These are phyloP conservation scores for Pontederia paniculata DNA, from an alignment of 176 grass and related monocot genomes.

Conservation along the genomic window DNA sequence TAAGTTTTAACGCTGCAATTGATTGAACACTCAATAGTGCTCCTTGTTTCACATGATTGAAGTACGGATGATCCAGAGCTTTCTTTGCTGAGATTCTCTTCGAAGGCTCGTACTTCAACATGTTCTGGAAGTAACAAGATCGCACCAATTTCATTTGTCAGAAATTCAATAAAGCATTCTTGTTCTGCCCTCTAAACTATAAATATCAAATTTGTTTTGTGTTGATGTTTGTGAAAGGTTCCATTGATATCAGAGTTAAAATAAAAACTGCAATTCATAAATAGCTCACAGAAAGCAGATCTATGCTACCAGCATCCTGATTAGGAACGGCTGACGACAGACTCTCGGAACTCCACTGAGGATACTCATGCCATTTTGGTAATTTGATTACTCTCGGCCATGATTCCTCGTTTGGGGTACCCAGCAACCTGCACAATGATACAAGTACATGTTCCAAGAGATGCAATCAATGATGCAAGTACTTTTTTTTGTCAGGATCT, in stretches of 20 bases:
- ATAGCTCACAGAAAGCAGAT: constrained; percentile 63
- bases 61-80: constrained; percentile 70
- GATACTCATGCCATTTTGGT: constrained; percentile 71
- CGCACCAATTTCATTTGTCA: background rate
- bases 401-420: constrained; percentile 69
- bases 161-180: no score
- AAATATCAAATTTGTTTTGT: no score
- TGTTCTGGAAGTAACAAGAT: constrained; percentile 40
- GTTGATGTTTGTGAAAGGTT: no score
- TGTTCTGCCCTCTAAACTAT: no score
- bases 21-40: constrained; percentile 25
- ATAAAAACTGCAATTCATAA: background rate
- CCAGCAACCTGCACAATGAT: constrained; percentile 44
- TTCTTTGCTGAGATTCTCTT: constrained; percentile 71
- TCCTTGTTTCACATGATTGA: constrained; percentile 48
- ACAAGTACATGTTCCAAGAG: background rate
- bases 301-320: constrained; percentile 42
- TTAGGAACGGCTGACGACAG: constrained; percentile 39
- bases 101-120: constrained; percentile 59
- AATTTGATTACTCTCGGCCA: constrained; percentile 80
- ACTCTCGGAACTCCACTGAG: constrained; percentile 57
- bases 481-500: no score
- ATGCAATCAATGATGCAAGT: no score
- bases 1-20: background rate
- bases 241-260: no score